phyloP scores from a whole-genome alignment of 1,284 basidiomycete genomes.

The Microbotryomycetes sp. region DNA sequence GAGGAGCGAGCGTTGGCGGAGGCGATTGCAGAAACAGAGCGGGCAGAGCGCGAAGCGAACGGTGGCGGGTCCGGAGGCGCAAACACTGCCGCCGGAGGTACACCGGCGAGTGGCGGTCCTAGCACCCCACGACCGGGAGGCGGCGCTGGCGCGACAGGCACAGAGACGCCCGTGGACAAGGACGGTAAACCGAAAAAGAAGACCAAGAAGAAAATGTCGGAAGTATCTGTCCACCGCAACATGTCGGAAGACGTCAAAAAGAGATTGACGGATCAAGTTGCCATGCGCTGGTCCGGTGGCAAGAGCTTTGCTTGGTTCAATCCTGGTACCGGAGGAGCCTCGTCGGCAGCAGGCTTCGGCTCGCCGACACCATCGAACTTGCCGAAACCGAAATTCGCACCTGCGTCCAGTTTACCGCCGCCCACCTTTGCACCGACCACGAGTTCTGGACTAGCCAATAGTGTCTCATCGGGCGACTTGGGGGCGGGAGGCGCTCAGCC shows the following conservation, averaged over 20 bases:
- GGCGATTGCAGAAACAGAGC: conserved; percentile 44
- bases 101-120: conserved; percentile 1
- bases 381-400: conserved; percentile 45
- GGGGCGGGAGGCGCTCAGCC: not conserved
- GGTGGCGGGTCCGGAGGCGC: not conserved
- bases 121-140: conserved; percentile 1
- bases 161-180: conserved; percentile 9
- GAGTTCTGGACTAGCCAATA: not conserved
- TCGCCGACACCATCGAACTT: conserved; percentile 37
- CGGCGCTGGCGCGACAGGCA: not conserved
- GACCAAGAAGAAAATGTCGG: conserved; percentile 62
- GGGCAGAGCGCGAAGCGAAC: conserved; percentile 43
- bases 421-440: conserved; percentile 13
- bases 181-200: conserved; percentile 51
- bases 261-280: conserved; percentile 78
- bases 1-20: conserved; percentile 42
- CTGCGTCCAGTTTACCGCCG: conserved; percentile 19
- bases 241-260: conserved; percentile 82
- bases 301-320: conserved; percentile 76
- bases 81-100: not conserved
- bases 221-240: conserved; percentile 56
- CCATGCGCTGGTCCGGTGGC: conserved; percentile 69
- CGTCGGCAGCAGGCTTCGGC: conserved; percentile 43
- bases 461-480: not conserved
- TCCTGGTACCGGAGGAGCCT: conserved; percentile 40